A percentile compares a stretch with the other conserved stretches of the same genome.
Evolutionary conservation across 1,284 basidiomycete genomes (phyloP).

Genomic region (Cutaneotrichosporon dermatis): DNA sequence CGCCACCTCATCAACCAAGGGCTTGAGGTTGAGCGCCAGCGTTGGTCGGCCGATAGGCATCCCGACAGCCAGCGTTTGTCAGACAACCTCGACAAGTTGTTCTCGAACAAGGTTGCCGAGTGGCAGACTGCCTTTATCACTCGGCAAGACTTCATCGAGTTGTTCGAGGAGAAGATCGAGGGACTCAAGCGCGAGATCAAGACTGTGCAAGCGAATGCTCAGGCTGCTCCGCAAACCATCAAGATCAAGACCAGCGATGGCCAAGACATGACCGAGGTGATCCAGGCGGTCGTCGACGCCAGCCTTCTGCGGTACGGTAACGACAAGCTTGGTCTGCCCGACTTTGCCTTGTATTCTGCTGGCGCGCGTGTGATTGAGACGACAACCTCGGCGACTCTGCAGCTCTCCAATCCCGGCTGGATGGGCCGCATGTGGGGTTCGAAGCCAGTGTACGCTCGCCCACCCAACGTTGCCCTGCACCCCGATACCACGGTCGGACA

Average conservation of each 20-base stretch:
- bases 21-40: slow-evolving; percentile 30
- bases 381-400: slow-evolving; percentile 70
- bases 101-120: background rate
- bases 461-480: slow-evolving; percentile 78
- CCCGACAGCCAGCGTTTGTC: background rate
- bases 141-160: slow-evolving; percentile 31
- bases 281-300: slow-evolving; percentile 67
- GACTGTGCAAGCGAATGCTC: slow-evolving; percentile 36
- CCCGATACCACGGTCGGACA: slow-evolving; percentile 59
- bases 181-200: slow-evolving; percentile 16
- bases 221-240: slow-evolving; percentile 39
- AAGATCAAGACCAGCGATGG: slow-evolving; percentile 71
- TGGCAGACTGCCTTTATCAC: slow-evolving; percentile 9
- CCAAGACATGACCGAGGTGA: slow-evolving; percentile 66
- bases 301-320: slow-evolving; percentile 63
- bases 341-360: slow-evolving; percentile 78
- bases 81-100: slow-evolving; percentile 32
- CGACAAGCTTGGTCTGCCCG: slow-evolving; percentile 72
- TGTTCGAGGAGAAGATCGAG: slow-evolving; percentile 24
- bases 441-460: slow-evolving; percentile 61
- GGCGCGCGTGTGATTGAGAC: slow-evolving; percentile 76
- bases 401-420: slow-evolving; percentile 42
- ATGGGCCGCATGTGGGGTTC: slow-evolving; percentile 24
- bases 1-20: slow-evolving; percentile 11
- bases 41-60: slow-evolving; percentile 12